Base-by-base conservation (phyloP, 176 grass and related monocot genomes). In the Zizania latifolia region DNA sequence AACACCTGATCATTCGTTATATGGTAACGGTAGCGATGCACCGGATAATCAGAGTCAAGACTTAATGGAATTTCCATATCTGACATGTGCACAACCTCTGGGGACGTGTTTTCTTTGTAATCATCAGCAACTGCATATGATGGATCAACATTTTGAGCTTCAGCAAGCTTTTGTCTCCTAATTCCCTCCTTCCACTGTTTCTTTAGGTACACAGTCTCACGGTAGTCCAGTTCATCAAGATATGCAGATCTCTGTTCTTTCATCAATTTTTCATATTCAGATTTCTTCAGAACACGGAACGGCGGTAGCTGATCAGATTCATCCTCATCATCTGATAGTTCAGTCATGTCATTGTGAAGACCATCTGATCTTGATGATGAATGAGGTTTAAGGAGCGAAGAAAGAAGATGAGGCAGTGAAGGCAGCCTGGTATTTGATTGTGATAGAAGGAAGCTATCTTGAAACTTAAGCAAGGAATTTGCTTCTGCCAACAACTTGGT, bases 371-470 rank as follows among this genome's bases (percentile, higher is more conserved):
- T 86, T 40, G 70, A 69, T 62, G 86, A 81, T 19, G 67, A 55
- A 58, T 68, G 27, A 50, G 77, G 70, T 72, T 90, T 93, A 63
- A 97, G 94, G 34, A 93, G 86, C 55, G 86, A 83, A 51, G 94
- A 97, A 48, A 97, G 94, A 80, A 97, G 90, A 91, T 97, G 88
- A 16, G 94, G 94, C 56, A 97, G 38, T 53, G 94, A 92, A 83
- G 94, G 88, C 10, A 87, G 22, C 68, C 86, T 88, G 63, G 60
- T 86, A 68, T 83, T 89, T 74, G 84, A 78, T 59, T 85, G 85
- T 72, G 81, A 87, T 43, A 97, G 77, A 62, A 93, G 81, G 78
- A 89, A 87, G 76, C 81, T 93, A 77, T 92, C 82, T 86, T 93
- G 86, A 68, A 93, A 90, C 86, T 93, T 97, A 63, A 97, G 89